Evolutionary conservation across 768 basidiomycete genomes (phyloP), one percentile per base, ranked within the genome.

Genomic region (Auricularia cornea): DNA sequence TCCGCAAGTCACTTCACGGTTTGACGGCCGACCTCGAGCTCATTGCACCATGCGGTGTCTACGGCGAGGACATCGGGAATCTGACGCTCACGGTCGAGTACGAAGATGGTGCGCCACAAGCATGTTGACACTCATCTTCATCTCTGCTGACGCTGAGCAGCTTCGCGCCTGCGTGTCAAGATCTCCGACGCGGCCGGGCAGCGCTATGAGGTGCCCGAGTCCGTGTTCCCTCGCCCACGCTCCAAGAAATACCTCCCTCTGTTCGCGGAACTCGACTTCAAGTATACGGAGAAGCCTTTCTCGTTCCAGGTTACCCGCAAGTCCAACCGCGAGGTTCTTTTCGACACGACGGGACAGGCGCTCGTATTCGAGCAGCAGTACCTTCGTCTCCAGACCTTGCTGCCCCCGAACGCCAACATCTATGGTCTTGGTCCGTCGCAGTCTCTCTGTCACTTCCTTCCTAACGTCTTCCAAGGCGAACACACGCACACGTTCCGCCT

Each of bases 381-480:
- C 70, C 78, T 92, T 16, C 86, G 88, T 59, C 75, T 92, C 66
- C 86, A 88, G 70, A 88, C 87, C n/a, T 71, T 70, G 56, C 72
- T 92, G 0, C 85, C 88, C 0, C 61, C 71, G 2, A 72, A 81
- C 44, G 81, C 89, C 30, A 90, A 90, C 72, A 81, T 91, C 61
- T 90, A 89, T 69, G 90, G 90, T 1, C 79, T 91, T 11, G 89
- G 90, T 20, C 87, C 88, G 67, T 85, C 87, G n/a, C n/a, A n/a
- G n/a, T n/a, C n/a, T n/a, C 70, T 83, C 84, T 3, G 80, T 88
- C 63, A 31, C 51, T 54, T 30, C 38, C 56, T 41, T 26, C 31
- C 51, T 44, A 35, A 59, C 40, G 10, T 4, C 18, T 26, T 51
- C 35, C 20, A 59, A 32, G 26, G 23, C 20, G 35, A 38, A 30